Evolutionary conservation across 148 eudicot genomes (phyloP).

Genomic region (Rhododendron vialii): DNA sequence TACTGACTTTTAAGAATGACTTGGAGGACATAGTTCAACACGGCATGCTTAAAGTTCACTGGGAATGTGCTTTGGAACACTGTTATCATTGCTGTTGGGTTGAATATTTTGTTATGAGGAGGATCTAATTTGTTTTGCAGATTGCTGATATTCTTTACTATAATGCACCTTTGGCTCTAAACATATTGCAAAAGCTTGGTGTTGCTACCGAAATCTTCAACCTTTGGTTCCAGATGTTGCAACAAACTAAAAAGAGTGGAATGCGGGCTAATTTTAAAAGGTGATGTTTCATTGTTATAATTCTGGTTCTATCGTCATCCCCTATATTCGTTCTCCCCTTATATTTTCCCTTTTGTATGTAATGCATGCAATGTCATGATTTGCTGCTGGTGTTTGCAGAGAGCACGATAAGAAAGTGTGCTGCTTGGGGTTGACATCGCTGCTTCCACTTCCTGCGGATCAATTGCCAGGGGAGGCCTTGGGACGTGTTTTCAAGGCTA

Average conservation of each 20-base stretch:
- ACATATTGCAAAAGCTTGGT: slow-evolving; percentile 79
- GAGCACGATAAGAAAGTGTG: slow-evolving; percentile 97
- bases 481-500: slow-evolving; percentile 81
- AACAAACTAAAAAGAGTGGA: slow-evolving; percentile 82
- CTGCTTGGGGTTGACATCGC: slow-evolving; percentile 89
- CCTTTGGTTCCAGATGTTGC: slow-evolving; percentile 98
- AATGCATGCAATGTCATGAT: slow-evolving; percentile 2
- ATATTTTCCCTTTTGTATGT: neutral
- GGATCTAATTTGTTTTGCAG: slow-evolving; percentile 34
- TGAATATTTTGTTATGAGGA: neutral
- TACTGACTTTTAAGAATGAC: neutral
- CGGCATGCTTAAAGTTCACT: neutral
- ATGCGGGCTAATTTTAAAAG: slow-evolving; percentile 69
- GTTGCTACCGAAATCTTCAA: slow-evolving; percentile 76
- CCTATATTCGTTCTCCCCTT: neutral
- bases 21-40: neutral
- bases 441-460: slow-evolving; percentile 77
- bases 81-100: neutral
- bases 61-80: neutral
- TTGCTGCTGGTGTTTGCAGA: slow-evolving; percentile 34
- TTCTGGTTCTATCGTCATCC: neutral
- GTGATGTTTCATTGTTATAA: slow-evolving; percentile 21
- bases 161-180: slow-evolving; percentile 72
- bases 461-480: slow-evolving; percentile 87
- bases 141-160: slow-evolving; percentile 91